phyloP scores from a whole-genome alignment of 345 rosid genomes.

The Psidium guajava region DNA sequence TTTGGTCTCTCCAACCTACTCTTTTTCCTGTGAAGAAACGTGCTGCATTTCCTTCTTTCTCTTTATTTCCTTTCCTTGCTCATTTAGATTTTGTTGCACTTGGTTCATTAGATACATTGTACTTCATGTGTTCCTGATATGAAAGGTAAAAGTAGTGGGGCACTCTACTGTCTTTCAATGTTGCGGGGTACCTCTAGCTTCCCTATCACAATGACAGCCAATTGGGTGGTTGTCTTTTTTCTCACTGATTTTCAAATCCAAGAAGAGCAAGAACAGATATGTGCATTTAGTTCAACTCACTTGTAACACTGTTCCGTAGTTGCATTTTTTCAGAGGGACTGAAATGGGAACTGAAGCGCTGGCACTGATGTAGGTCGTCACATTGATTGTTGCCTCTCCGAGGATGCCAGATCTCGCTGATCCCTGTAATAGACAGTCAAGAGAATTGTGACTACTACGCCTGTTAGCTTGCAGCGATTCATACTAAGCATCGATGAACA shows the following conservation, averaged over 20 bases:
- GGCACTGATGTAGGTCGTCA: conserved; percentile 31
- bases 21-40: not conserved
- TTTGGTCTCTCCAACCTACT: not conserved
- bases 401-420: conserved; percentile 42
- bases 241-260: not conserved
- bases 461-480: not conserved
- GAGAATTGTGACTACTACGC: not conserved
- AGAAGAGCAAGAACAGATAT: not conserved
- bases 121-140: not conserved
- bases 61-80: not conserved
- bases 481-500: not conserved
- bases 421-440: conserved; percentile 23
- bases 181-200: not conserved
- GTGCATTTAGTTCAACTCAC: conserved; percentile 14
- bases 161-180: not conserved
- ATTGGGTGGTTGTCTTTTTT: not conserved
- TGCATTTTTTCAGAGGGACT: conserved; percentile 41
- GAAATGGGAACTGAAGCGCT: conserved; percentile 22
- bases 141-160: not conserved
- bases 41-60: not conserved
- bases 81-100: not conserved
- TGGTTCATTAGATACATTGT: not conserved
- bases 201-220: not conserved
- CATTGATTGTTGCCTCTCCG: conserved; percentile 37
- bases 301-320: conserved; percentile 35